Conservation (phyloP, 352 stramenopile species). For the Globisporangium canariense region DNA sequence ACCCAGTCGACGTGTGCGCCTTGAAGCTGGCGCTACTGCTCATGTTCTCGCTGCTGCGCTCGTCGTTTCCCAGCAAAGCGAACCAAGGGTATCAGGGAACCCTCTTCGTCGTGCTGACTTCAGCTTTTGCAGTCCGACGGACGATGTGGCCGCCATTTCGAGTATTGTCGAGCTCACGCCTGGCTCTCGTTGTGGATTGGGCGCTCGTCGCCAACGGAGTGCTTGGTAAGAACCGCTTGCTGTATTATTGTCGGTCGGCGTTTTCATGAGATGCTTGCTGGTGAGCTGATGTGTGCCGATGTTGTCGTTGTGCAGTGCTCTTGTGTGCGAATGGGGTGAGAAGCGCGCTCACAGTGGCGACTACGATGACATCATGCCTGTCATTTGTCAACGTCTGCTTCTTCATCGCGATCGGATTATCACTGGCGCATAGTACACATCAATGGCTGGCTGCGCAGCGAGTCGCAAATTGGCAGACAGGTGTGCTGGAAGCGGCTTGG, state of each 20-base stretch:
- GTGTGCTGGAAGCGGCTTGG: neutral
- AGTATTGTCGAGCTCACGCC: slow-evolving; percentile 29
- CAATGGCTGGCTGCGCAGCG: slow-evolving; percentile 6
- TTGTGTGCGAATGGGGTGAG: slow-evolving; percentile 53
- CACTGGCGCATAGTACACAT: slow-evolving; percentile 10
- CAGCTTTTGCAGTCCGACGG: slow-evolving; percentile 24
- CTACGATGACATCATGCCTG: slow-evolving; percentile 42
- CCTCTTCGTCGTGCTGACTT: slow-evolving; percentile 34
- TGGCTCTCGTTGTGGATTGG: slow-evolving; percentile 33
- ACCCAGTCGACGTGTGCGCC: slow-evolving; percentile 36
- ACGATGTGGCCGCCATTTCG: slow-evolving; percentile 32
- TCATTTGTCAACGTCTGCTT: slow-evolving; percentile 41
- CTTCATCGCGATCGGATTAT: slow-evolving; percentile 23
- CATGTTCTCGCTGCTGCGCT: slow-evolving; percentile 50
- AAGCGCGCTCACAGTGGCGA: slow-evolving; percentile 63
- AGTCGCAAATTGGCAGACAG: neutral
- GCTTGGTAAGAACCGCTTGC: slow-evolving; percentile 34
- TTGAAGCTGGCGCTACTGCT: slow-evolving; percentile 51
- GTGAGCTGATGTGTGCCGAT: slow-evolving; percentile 1
- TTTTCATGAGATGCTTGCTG: neutral
- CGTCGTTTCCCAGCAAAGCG: slow-evolving; percentile 27
- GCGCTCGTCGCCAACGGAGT: slow-evolving; percentile 43
- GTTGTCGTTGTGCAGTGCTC: slow-evolving; percentile 26
- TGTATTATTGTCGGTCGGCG: neutral
- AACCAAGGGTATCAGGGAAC: slow-evolving; percentile 49